These are phyloP conservation scores for Xylaria sp. DNA, from an alignment of 2,329 filamentous ascomycete genomes.

Conservation along the genomic window DNA sequence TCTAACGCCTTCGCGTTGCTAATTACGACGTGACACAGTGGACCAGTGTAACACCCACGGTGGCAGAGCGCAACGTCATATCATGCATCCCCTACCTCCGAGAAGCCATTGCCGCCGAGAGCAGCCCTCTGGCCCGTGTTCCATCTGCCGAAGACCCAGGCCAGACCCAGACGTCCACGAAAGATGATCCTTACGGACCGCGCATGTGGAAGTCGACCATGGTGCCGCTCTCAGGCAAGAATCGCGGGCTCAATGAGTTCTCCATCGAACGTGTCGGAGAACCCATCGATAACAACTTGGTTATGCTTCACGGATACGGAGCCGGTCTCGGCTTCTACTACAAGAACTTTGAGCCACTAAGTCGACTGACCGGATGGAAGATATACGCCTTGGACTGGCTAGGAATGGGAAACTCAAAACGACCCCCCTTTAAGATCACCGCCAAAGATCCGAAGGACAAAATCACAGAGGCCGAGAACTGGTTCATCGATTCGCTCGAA, in stretches of 20 bases:
- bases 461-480: constrained; percentile 88
- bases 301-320: constrained; percentile 97
- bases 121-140: constrained; percentile 45
- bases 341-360: constrained; percentile 93
- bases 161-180: constrained; percentile 56
- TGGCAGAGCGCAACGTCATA: constrained; percentile 89
- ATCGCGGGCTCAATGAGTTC: constrained; percentile 91
- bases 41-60: constrained; percentile 81
- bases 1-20: constrained; percentile 29
- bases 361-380: constrained; percentile 81
- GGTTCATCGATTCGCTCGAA: constrained; percentile 95
- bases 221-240: constrained; percentile 84
- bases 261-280: constrained; percentile 87
- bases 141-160: constrained; percentile 55
- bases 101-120: constrained; percentile 71
- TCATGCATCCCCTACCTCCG: constrained; percentile 85
- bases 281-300: constrained; percentile 82
- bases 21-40: constrained; percentile 65
- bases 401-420: constrained; percentile 89
- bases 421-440: constrained; percentile 84
- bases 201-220: constrained; percentile 87
- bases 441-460: constrained; percentile 83
- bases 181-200: constrained; percentile 82
- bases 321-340: constrained; percentile 98
- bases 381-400: constrained; percentile 94